Percentiles rank a stretch among this genome's conserved stretches.
These are phyloP conservation scores for Arachis monticola DNA, from an alignment of 331 rosid genomes.

Conservation along the genomic window DNA sequence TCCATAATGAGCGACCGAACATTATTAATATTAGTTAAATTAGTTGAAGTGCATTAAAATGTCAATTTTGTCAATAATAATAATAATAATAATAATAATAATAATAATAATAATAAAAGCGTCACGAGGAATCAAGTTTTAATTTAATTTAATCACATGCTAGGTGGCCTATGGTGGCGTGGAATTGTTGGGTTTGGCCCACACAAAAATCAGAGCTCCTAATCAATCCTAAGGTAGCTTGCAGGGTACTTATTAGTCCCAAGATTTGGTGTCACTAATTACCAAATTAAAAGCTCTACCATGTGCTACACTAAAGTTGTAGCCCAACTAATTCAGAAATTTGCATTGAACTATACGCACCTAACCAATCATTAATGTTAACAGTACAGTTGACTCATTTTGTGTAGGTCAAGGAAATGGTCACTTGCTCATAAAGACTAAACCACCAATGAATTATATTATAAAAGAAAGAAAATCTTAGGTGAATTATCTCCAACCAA, in stretches of 20 bases:
- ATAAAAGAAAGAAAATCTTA: neutral
- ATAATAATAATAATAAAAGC: neutral
- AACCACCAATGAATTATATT: neutral
- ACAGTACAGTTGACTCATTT: neutral
- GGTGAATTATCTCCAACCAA: constrained; percentile 16
- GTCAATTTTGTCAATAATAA: too few relatives aligned
- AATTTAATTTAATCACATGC: constrained; percentile 22
- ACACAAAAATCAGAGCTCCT: constrained; percentile 28
- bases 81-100: too few relatives aligned
- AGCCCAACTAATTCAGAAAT: constrained; percentile 7
- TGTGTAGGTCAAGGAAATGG: constrained; percentile 8
- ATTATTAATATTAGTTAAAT: too few relatives aligned
- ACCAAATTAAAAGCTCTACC: constrained; percentile 40
- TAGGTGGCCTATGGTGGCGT: constrained; percentile 39
- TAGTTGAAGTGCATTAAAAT: too few relatives aligned
- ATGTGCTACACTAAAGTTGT: constrained; percentile 35
- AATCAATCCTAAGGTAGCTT: neutral
- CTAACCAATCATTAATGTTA: constrained; percentile 31
- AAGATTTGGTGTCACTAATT: constrained; percentile 28
- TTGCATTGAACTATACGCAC: constrained; percentile 1
- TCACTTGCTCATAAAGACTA: constrained; percentile 3
- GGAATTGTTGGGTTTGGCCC: constrained; percentile 37
- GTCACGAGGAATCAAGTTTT: constrained; percentile 31
- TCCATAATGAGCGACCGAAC: too few relatives aligned
- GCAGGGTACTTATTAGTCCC: neutral